Evolutionary conservation across 148 eudicot genomes (phyloP).

Genomic region (Rhododendron williamsianum): DNA sequence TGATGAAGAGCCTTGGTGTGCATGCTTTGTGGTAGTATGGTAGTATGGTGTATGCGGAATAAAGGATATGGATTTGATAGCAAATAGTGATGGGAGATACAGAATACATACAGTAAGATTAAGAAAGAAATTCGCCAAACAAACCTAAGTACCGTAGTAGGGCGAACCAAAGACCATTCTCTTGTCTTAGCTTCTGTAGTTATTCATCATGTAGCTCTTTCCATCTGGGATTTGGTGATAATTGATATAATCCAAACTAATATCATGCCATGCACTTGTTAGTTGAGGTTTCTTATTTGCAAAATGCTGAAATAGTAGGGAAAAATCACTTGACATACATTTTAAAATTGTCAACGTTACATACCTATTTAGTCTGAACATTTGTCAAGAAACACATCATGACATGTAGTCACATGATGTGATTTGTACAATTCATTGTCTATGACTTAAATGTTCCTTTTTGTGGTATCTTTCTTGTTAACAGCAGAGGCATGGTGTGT

Average conservation of each 20-base stretch:
- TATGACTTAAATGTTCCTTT: not conserved
- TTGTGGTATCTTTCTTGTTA: not conserved
- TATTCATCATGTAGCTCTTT: not conserved
- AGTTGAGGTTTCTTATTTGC: not conserved
- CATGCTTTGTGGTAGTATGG: too few species aligned
- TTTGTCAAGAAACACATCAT: not conserved
- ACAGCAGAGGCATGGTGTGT: slow-evolving; percentile 68
- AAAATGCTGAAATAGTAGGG: not conserved
- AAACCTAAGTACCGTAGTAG: not conserved
- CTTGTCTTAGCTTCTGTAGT: not conserved
- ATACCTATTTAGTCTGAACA: not conserved
- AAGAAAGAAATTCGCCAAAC: not conserved
- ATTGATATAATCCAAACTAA: not conserved
- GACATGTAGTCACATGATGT: not conserved
- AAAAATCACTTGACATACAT: not conserved
- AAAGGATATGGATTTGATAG: too few species aligned
- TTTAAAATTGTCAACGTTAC: not conserved
- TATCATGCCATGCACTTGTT: not conserved
- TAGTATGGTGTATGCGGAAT: too few species aligned
- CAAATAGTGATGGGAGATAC: too few species aligned
- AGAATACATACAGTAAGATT: not conserved
- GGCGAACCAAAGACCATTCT: not conserved
- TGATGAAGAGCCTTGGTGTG: too few species aligned
- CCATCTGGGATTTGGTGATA: not conserved
- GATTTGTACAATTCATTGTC: not conserved